Evolutionary conservation across 1,284 basidiomycete genomes (phyloP).

Genomic region (Chondrostereum purpureum): DNA sequence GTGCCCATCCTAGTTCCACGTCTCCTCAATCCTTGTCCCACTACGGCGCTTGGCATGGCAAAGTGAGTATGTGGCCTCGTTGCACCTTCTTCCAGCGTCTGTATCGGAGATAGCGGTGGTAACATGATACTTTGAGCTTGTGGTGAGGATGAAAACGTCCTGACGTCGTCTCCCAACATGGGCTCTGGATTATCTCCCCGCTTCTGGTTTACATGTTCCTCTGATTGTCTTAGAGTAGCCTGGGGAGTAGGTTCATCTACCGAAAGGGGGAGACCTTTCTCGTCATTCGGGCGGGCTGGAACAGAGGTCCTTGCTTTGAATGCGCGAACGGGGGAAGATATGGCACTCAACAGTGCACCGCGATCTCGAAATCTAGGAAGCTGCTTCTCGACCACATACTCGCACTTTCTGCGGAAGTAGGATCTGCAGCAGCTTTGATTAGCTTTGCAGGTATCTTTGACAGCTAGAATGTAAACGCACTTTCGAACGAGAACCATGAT

Average conservation of each 20-base stretch:
- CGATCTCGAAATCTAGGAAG: slow-evolving; percentile 10
- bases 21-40: too few relatives aligned
- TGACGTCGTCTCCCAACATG: not conserved
- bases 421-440: slow-evolving; percentile 25
- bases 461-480: slow-evolving; percentile 20
- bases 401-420: slow-evolving; percentile 42
- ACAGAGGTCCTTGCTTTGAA: slow-evolving; percentile 11
- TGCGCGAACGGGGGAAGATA: slow-evolving; percentile 27
- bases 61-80: slow-evolving; percentile 3
- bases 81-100: not conserved
- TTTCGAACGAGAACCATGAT: slow-evolving; percentile 51
- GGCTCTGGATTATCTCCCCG: not conserved
- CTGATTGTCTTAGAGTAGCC: not conserved
- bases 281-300: slow-evolving; percentile 5
- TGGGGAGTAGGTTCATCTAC: slow-evolving; percentile 7
- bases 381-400: slow-evolving; percentile 26
- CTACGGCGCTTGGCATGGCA: not conserved
- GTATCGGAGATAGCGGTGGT: slow-evolving; percentile 7
- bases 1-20: too few relatives aligned
- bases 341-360: slow-evolving; percentile 23
- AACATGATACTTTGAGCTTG: slow-evolving; percentile 24
- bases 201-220: not conserved
- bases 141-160: slow-evolving; percentile 33
- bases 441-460: too few relatives aligned
- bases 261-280: not conserved